Conservation (phyloP, 768 basidiomycete species). For the Rhodotorula toruloides region DNA sequence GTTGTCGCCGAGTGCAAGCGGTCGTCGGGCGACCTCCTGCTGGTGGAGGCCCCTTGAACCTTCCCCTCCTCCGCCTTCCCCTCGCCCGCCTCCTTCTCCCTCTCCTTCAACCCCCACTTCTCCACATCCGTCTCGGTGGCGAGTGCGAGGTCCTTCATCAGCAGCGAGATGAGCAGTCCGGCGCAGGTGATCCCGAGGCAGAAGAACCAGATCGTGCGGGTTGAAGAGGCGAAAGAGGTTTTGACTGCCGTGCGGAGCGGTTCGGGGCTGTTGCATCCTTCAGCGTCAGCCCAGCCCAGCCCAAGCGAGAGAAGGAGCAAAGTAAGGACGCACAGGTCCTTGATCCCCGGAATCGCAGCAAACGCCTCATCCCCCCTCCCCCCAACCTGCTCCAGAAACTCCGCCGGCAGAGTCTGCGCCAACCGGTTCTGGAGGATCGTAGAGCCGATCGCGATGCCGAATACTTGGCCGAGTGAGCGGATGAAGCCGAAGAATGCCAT, state of each 20-base stretch:
- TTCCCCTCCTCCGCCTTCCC: not conserved
- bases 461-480: conserved; percentile 25
- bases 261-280: too few relatives aligned
- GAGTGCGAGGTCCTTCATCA: conserved; percentile 45
- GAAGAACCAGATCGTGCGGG: rapidly evolving
- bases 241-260: not conserved
- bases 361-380: conserved; percentile 11
- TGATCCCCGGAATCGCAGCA: conserved; percentile 40
- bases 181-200: conserved; percentile 12
- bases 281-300: too few relatives aligned
- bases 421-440: conserved; percentile 7
- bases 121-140: conserved; percentile 14
- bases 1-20: too few relatives aligned
- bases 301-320: too few relatives aligned
- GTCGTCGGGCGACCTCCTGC: too few relatives aligned
- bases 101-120: not conserved
- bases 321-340: not conserved
- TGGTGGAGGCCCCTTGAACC: too few relatives aligned
- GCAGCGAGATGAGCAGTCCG: conserved; percentile 44
- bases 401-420: conserved; percentile 1
- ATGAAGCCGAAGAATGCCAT: conserved; percentile 15
- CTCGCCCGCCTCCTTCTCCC: not conserved
- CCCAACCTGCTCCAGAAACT: not conserved
- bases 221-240: not conserved
- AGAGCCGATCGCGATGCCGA: conserved; percentile 27